Percentiles rank a stretch among this genome's conserved stretches.
These are phyloP conservation scores for Citrus maxima DNA, from an alignment of 345 rosid genomes.

Conservation along the genomic window DNA sequence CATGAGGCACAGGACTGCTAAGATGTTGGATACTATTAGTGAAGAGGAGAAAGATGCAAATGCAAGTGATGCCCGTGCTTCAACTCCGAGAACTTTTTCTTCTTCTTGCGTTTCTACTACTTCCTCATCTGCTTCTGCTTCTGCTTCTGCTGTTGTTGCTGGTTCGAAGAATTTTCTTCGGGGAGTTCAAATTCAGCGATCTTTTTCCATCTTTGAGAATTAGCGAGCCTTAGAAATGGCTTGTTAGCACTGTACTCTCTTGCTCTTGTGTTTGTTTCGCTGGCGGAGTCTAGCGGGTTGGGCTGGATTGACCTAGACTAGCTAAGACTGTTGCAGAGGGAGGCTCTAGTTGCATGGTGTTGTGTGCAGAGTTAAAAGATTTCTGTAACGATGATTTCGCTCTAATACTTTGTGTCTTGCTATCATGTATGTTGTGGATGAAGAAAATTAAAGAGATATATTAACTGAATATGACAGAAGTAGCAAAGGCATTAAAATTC, in stretches of 20 bases:
- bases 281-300: background rate
- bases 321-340: background rate
- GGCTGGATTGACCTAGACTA: background rate
- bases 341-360: background rate
- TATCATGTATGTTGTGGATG: background rate
- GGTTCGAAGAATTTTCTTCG: slow-evolving; percentile 29
- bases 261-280: background rate
- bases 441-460: background rate
- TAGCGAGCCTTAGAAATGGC: background rate
- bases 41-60: background rate
- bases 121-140: slow-evolving; percentile 7
- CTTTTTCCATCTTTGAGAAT: slow-evolving; percentile 28
- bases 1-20: slow-evolving; percentile 58
- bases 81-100: slow-evolving; percentile 6
- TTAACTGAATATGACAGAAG: background rate
- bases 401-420: background rate
- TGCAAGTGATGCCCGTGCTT: background rate
- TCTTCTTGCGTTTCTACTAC: background rate
- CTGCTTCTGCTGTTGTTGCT: slow-evolving; percentile 14
- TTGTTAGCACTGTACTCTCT: background rate
- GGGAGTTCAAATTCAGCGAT: slow-evolving; percentile 30
- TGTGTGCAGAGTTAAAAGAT: background rate
- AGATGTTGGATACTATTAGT: slow-evolving; percentile 66
- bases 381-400: background rate
- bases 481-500: background rate